Evolutionary conservation across 768 basidiomycete species (phyloP), one percentile per base, ranked within the genome.

Genomic region (Suillus hirtellus): DNA sequence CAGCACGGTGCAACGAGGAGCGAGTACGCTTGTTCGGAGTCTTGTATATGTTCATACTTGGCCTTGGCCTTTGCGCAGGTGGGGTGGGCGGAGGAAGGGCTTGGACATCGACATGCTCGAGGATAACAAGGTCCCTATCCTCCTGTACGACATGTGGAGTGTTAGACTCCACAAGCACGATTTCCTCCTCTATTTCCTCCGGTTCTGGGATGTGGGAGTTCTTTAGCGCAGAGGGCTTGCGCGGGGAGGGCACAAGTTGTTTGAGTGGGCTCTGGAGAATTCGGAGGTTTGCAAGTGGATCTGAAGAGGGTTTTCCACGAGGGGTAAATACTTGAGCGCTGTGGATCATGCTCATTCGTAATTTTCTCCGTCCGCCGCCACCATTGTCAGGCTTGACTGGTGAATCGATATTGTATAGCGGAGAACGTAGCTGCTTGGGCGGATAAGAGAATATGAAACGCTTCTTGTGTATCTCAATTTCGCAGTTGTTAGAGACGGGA

Each of bases 251-350:
- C 14, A 68, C 61, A 3, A 70, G 66, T 40, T 61, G 42, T 27
- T 62, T 63, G 63, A 76, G 72, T 7, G 75, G 73, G 15, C 81
- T 86, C 69, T 87, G 83, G 4, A 92, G 79, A 38, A 89, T 78
- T 9, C 83, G 79, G 1, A 92, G 80, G 64, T 90, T 90, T 71
- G 86, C 86, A 37, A 78, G 75, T 2, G 88, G 86, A 68, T 89
- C 81, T 3, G 75, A 73, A 42, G 83, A 86, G 0, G 86, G 87
- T n/a, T 58, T 58, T 58, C 56, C 56, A 4, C 83, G 74, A 1
- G 89, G 90, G 1, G 85, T 84, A 73, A 91, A 90, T 5, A 93
- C 89, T 67, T 90, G 84, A 0, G 88, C 88, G 61, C 85, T 86
- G 31, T 86, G 80, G 40, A 93, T 90, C 87, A 93, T 89, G 2